Percentiles rank a stretch among this genome's conserved stretches.
These are phyloP conservation scores for Fulvia fulva DNA, from an alignment of 2,329 filamentous ascomycete genomes.

Conservation along the genomic window DNA sequence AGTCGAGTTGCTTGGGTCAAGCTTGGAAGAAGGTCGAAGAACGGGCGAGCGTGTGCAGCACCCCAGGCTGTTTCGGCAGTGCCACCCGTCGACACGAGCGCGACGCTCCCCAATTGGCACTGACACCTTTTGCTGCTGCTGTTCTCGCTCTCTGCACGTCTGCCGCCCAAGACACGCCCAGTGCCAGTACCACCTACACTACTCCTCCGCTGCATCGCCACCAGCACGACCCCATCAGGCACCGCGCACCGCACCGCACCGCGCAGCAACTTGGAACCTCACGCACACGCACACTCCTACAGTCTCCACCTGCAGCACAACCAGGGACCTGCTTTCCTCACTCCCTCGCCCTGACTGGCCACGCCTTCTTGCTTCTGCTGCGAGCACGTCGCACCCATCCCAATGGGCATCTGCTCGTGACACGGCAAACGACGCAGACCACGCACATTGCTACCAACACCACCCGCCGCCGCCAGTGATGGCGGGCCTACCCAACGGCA, in stretches of 20 bases:
- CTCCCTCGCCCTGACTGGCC: background rate
- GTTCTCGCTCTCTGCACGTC: no score
- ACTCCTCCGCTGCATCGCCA: background rate
- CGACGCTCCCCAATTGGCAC: no score
- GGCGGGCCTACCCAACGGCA: constrained; percentile 21
- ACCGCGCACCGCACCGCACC: background rate
- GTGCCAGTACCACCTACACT: background rate
- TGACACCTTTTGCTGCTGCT: no score
- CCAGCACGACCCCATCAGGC: background rate
- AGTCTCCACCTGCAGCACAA: background rate
- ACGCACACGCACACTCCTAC: background rate
- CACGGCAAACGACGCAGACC: constrained; percentile 13
- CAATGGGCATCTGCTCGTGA: constrained; percentile 31
- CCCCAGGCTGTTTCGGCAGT: no score
- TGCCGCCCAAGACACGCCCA: background rate
- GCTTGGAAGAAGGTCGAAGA: no score
- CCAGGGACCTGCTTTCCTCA: background rate
- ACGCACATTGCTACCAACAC: background rate
- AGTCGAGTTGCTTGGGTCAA: no score
- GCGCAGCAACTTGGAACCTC: background rate
- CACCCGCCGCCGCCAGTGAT: constrained; percentile 7
- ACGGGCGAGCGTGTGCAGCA: no score
- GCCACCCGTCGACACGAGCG: no score
- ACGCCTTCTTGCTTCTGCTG: background rate
- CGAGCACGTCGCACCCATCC: constrained; percentile 5